Conservation (phyloP, 441 rosid species). For the Hura crepitans region DNA sequence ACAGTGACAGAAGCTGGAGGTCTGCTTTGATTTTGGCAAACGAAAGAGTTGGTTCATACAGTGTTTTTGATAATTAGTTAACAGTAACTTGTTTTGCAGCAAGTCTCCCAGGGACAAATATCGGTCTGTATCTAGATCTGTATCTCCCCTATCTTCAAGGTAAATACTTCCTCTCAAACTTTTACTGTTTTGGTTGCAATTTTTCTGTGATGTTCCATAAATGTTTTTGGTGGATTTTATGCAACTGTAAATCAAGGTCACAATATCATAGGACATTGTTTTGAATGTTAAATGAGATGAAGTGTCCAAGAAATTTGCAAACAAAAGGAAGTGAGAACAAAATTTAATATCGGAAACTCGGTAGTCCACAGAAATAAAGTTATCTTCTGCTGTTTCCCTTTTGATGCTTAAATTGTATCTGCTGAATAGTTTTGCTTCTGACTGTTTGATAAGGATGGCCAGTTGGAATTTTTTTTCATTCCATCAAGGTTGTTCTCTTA, state of each 20-base stretch:
- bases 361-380: not conserved
- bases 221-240: not conserved
- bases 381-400: not conserved
- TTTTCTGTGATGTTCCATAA: not conserved
- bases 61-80: slow-evolving; percentile 9
- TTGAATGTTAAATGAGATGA: not conserved
- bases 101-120: slow-evolving; percentile 41
- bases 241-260: not conserved
- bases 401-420: not conserved
- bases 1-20: slow-evolving; percentile 61
- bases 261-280: not conserved
- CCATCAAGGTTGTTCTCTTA: not conserved
- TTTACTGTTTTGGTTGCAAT: not conserved
- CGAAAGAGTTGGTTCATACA: not conserved
- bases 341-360: not conserved
- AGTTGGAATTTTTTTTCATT: too few species aligned
- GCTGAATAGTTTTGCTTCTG: not conserved
- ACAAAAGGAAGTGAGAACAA: not conserved
- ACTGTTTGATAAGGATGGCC: too few species aligned
- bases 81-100: slow-evolving; percentile 36
- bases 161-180: not conserved
- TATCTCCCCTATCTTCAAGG: slow-evolving; percentile 58
- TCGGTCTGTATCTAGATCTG: slow-evolving; percentile 47
- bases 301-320: not conserved
- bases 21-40: slow-evolving; percentile 21